Percentiles rank a stretch among this genome's conserved stretches.
Conservation (phyloP, 129 eudicot species). For the Helianthus tuberosus region DNA sequence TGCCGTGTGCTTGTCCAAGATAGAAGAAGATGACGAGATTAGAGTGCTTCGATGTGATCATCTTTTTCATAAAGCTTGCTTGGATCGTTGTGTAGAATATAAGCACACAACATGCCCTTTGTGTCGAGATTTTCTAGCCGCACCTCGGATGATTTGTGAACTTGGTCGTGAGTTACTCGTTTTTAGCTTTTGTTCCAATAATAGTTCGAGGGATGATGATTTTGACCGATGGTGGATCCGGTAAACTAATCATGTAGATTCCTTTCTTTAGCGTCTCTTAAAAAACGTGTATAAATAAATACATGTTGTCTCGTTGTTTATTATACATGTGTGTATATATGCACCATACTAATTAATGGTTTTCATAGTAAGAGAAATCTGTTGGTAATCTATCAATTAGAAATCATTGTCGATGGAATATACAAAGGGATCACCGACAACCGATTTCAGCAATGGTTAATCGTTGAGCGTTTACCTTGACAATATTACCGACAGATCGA, state of each 20-base stretch:
- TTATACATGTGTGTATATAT: too few species aligned
- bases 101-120: conserved; percentile 42
- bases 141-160: conserved; percentile 36
- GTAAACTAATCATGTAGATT: background rate
- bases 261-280: too few species aligned
- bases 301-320: too few species aligned
- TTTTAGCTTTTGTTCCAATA: conserved; percentile 22
- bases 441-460: too few species aligned
- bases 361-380: too few species aligned
- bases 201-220: conserved; percentile 18
- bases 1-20: conserved; percentile 37
- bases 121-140: conserved; percentile 38
- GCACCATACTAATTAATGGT: too few species aligned
- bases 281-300: too few species aligned
- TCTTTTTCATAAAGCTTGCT: conserved; percentile 50
- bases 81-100: conserved; percentile 42
- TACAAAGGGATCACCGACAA: too few species aligned
- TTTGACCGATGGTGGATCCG: conserved; percentile 39
- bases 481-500: too few species aligned
- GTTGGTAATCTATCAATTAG: too few species aligned
- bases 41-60: conserved; percentile 42
- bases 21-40: conserved; percentile 42
- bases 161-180: conserved; percentile 28
- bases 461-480: too few species aligned
- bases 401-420: too few species aligned